These are phyloP conservation scores for Exophiala sp. DNA, from an alignment of 2,329 filamentous ascomycete genomes.

Conservation along the genomic window DNA sequence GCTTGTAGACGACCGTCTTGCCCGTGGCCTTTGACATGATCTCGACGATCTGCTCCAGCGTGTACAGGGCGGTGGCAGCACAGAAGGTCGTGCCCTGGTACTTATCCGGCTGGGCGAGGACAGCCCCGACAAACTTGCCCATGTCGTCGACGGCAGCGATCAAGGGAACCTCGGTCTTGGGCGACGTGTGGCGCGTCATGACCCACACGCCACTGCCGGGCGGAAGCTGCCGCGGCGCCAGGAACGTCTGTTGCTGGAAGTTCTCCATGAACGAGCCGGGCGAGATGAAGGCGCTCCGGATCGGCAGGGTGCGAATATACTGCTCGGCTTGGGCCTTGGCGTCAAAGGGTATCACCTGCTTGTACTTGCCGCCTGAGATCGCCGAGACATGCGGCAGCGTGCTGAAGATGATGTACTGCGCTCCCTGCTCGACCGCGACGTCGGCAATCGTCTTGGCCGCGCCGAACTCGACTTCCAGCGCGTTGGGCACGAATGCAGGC, in stretches of 20 bases:
- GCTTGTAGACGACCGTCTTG: constrained; percentile 35
- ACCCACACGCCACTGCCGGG: constrained; percentile 32
- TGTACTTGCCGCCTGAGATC: constrained; percentile 34
- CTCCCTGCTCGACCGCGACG: constrained; percentile 29
- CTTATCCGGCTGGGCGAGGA: constrained; percentile 36
- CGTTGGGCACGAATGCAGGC: constrained; percentile 35
- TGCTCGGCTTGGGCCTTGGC: constrained; percentile 50
- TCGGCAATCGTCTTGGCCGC: constrained; percentile 33
- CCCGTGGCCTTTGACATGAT: constrained; percentile 35
- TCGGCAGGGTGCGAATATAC: constrained; percentile 47
- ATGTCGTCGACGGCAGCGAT: constrained; percentile 36
- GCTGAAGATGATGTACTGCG: constrained; percentile 34
- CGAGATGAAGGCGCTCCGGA: constrained; percentile 51
- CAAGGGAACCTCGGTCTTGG: constrained; percentile 32
- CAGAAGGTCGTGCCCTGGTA: constrained; percentile 36
- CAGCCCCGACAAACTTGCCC: constrained; percentile 35
- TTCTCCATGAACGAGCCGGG: constrained; percentile 54
- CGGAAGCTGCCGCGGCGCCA: constrained; percentile 27
- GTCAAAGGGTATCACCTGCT: constrained; percentile 48
- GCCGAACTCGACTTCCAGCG: constrained; percentile 34
- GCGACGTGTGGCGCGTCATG: constrained; percentile 23
- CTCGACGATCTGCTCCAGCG: constrained; percentile 31
- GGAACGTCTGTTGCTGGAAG: constrained; percentile 27
- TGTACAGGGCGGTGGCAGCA: constrained; percentile 34
- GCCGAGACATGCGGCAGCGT: constrained; percentile 23